Base-by-base conservation (phyloP, 768 basidiomycete species). In the Hericium coralloides region DNA sequence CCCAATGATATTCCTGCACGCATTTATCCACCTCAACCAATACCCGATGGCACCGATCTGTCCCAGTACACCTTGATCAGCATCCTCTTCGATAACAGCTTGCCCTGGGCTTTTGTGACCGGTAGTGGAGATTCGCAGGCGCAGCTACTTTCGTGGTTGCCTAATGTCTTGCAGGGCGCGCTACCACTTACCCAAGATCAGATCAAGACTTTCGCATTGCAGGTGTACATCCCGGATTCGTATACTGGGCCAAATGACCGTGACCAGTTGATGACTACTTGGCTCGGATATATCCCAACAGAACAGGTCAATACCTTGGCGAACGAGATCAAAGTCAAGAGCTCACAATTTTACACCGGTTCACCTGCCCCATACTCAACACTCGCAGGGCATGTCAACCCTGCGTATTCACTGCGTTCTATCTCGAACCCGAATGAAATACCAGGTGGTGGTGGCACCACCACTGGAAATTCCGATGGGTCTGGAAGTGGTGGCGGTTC, bases 91-190 rank as follows among this genome's bases (percentile, higher is more conserved):
- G 76, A 82, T 55, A 49, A 64, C 4, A 64, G 58, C 1, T 72
- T 94, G 58, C 78, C 77, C 56, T 95, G 92, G 92, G 18, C 62
- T 0, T 90, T 84, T 61, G 87, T 93, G 4, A 80, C 83, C 41
- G 60, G 61, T 14, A 82, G 74, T 58, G 58, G 70, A 8, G 74
- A 84, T 55, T 79, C 88, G 0, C 76, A 81, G 2, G 84, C 78
- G 50, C 91, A 98, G 72, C 76, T 98, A 45, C 89, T 98, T 65
- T 81, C 79, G 12, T 86, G 77, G 64, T 72, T 86, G 55, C 90
- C 92, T 1, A 25, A 65, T 0, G 66, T 84, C 55, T 62, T 87
- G 53, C 59, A 73, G 26, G 64, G 66, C 2, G 75, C 83, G 3
- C 73, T 87, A 25, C 63, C 62, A 23, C 69, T 84, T 18, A n/a